Percentiles rank a stretch among this genome's conserved stretches.
phyloP scores from a whole-genome alignment of 768 basidiomycete genomes.

The Suillus variegatus region DNA sequence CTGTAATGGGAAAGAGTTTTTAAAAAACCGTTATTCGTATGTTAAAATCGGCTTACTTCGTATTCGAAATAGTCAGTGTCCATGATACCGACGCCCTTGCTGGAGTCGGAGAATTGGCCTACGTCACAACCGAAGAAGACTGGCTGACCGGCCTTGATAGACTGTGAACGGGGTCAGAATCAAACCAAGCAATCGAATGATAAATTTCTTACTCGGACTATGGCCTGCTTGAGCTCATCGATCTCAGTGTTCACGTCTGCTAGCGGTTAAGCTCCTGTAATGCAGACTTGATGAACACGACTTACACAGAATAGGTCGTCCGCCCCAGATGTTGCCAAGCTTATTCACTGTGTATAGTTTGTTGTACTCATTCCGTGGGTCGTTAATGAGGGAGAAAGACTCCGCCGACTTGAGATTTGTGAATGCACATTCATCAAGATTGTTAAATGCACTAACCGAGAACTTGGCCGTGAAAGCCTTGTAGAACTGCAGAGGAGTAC shows the following conservation, averaged over 20 bases:
- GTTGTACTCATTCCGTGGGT: slow-evolving; percentile 83
- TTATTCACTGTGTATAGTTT: slow-evolving; percentile 91
- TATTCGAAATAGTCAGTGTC: slow-evolving; percentile 82
- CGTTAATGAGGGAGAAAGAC: slow-evolving; percentile 92
- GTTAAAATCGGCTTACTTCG: slow-evolving; percentile 48
- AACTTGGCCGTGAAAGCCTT: slow-evolving; percentile 60
- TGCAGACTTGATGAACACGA: slow-evolving; percentile 9
- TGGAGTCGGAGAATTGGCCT: slow-evolving; percentile 75
- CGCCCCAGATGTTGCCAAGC: slow-evolving; percentile 92
- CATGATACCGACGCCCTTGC: slow-evolving; percentile 71
- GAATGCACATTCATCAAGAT: slow-evolving; percentile 6
- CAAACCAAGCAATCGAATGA: not conserved
- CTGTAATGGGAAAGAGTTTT: slow-evolving; percentile 35
- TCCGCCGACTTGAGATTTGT: slow-evolving; percentile 53
- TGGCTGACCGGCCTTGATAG: slow-evolving; percentile 85
- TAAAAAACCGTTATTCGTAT: not conserved
- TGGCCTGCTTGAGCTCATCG: slow-evolving; percentile 76
- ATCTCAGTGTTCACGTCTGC: slow-evolving; percentile 89
- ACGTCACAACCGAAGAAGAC: slow-evolving; percentile 98
- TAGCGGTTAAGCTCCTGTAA: not conserved
- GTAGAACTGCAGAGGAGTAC: slow-evolving; percentile 83
- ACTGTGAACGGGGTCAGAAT: slow-evolving; percentile 28
- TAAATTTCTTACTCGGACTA: slow-evolving; percentile 58
- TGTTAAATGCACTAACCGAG: slow-evolving; percentile 41
- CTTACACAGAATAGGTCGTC: slow-evolving; percentile 81